These are phyloP conservation scores for Teunomyces cretensis DNA, from an alignment of 805 yeast genomes.

Conservation along the genomic window DNA sequence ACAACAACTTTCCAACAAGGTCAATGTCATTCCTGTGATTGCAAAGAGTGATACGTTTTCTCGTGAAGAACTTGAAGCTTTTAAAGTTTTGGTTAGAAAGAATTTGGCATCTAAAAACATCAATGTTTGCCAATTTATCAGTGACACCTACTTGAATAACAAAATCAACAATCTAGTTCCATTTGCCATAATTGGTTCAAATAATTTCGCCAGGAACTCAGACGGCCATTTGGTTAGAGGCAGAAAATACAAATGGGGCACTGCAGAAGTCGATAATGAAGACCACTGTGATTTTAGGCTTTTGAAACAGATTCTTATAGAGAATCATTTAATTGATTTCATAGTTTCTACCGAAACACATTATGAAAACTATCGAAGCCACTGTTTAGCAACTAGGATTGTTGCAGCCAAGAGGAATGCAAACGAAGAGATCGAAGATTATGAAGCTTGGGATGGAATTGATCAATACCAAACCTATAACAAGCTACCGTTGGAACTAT, in stretches of 20 bases:
- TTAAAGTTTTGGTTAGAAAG: slow-evolving; percentile 25
- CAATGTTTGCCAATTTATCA: slow-evolving; percentile 30
- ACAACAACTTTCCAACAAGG: slow-evolving; percentile 31
- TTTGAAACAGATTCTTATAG: slow-evolving; percentile 64
- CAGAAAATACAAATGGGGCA: slow-evolving; percentile 74
- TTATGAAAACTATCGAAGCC: slow-evolving; percentile 67
- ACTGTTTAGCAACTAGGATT: slow-evolving; percentile 52
- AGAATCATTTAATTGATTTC: slow-evolving; percentile 74
- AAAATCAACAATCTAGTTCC: slow-evolving; percentile 53
- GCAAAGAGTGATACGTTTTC: slow-evolving; percentile 37
- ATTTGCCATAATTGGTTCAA: slow-evolving; percentile 70
- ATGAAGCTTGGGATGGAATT: slow-evolving; percentile 20
- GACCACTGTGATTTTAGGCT: slow-evolving; percentile 73
- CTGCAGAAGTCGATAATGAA: slow-evolving; percentile 77
- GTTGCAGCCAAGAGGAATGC: slow-evolving; percentile 12
- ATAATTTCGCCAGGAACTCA: slow-evolving; percentile 22
- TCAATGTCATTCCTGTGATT: slow-evolving; percentile 40
- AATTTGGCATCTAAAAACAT: slow-evolving; percentile 26
- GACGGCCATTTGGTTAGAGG: slow-evolving; percentile 54
- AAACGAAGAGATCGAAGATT: not conserved
- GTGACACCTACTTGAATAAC: slow-evolving; percentile 23
- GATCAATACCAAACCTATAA: slow-evolving; percentile 41
- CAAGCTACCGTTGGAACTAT: slow-evolving; percentile 29
- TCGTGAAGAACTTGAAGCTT: slow-evolving; percentile 21
- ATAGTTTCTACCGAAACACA: slow-evolving; percentile 74